Evolutionary conservation across 495 filamentous ascomycete species (phyloP).

Genomic region (Aspergillus funiculosus): DNA sequence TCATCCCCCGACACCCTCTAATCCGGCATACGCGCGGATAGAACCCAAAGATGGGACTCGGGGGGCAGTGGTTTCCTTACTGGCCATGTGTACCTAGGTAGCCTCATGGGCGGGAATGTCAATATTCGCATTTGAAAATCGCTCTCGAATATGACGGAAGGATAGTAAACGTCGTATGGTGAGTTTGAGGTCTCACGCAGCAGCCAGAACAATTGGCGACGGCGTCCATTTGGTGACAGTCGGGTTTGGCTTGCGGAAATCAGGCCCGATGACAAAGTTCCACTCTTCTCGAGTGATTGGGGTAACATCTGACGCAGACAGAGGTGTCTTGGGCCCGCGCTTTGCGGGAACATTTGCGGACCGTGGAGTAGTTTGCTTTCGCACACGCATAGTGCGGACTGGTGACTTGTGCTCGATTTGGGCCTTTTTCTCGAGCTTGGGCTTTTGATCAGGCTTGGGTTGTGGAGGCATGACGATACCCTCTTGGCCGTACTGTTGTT

Average conservation of each 20-base stretch:
- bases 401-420: conserved; percentile 19
- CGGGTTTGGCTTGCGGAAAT: conserved; percentile 29
- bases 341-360: conserved; percentile 17
- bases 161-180: too few relatives aligned
- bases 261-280: conserved; percentile 38
- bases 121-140: too few relatives aligned
- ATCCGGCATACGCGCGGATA: too few relatives aligned
- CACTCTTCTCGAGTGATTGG: conserved; percentile 45
- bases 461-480: conserved; percentile 37
- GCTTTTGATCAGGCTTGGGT: conserved; percentile 22
- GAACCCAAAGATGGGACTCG: too few relatives aligned
- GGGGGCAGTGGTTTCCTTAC: too few relatives aligned
- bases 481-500: conserved; percentile 47
- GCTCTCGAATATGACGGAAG: too few relatives aligned
- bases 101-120: too few relatives aligned
- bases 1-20: too few relatives aligned
- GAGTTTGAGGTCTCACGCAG: too few relatives aligned
- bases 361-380: conserved; percentile 18
- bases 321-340: conserved; percentile 40
- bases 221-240: conserved; percentile 43
- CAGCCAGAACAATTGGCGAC: conserved; percentile 33
- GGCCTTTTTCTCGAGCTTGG: conserved; percentile 4
- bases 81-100: too few relatives aligned
- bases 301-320: conserved; percentile 43
- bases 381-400: conserved; percentile 19